These are phyloP conservation scores for Thalassiosira allenii DNA, from an alignment of 352 stramenopile genomes.

Conservation along the genomic window DNA sequence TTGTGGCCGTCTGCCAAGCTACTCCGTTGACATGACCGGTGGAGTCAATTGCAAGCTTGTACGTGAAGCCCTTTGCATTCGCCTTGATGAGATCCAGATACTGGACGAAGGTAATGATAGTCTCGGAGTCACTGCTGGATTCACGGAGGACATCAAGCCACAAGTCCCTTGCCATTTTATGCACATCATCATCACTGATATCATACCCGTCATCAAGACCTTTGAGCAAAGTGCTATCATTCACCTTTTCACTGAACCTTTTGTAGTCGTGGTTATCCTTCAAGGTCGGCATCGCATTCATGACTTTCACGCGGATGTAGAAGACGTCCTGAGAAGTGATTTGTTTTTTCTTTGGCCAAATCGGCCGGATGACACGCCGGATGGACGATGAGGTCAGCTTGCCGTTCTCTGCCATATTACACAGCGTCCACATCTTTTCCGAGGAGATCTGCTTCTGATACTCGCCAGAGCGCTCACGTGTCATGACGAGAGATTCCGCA, in stretches of 20 bases:
- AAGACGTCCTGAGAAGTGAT: slow-evolving; percentile 1
- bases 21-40: neutral
- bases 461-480: neutral
- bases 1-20: slow-evolving; percentile 18
- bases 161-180: slow-evolving; percentile 14
- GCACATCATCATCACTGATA: slow-evolving; percentile 2
- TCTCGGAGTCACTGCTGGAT: neutral
- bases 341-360: slow-evolving; percentile 11
- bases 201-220: slow-evolving; percentile 17
- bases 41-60: neutral
- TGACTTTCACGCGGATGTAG: slow-evolving; percentile 16
- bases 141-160: slow-evolving; percentile 10
- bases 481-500: neutral
- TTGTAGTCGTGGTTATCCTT: slow-evolving; percentile 7
- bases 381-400: neutral
- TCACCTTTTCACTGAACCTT: neutral
- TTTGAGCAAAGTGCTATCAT: neutral
- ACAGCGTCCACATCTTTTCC: slow-evolving; percentile 2
- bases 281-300: neutral
- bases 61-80: slow-evolving; percentile 2
- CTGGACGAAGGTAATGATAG: slow-evolving; percentile 15
- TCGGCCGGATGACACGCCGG: slow-evolving; percentile 1
- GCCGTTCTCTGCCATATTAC: slow-evolving; percentile 6
- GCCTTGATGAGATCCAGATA: slow-evolving; percentile 9
- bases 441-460: slow-evolving; percentile 10